Conservation (phyloP, 2,329 filamentous ascomycete genomes). For the Sclerotinia subarctica region DNA sequence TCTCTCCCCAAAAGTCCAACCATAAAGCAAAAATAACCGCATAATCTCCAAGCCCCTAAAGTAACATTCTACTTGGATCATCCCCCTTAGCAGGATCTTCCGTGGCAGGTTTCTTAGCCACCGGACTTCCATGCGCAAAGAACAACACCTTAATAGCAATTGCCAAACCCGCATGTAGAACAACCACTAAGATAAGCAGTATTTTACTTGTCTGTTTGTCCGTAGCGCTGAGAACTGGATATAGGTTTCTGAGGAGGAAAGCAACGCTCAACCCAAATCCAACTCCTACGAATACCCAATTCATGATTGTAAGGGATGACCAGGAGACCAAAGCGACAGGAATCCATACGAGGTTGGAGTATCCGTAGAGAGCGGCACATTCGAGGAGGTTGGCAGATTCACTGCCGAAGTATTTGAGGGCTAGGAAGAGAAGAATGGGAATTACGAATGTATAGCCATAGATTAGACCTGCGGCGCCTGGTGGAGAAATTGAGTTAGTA, state of each 20-base stretch:
- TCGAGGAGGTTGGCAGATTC: constrained; percentile 91
- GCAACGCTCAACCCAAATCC: constrained; percentile 79
- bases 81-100: constrained; percentile 22
- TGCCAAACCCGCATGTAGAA: constrained; percentile 82
- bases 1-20: not conserved
- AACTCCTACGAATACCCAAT: constrained; percentile 89
- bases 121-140: constrained; percentile 77
- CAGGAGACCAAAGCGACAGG: constrained; percentile 88
- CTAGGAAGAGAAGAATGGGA: constrained; percentile 79
- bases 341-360: constrained; percentile 96
- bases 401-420: constrained; percentile 91
- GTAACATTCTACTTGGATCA: constrained; percentile 22
- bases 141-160: constrained; percentile 96
- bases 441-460: constrained; percentile 94
- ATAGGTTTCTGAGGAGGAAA: constrained; percentile 82
- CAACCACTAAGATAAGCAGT: constrained; percentile 77
- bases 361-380: constrained; percentile 93
- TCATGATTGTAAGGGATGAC: constrained; percentile 80
- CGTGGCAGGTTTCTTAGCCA: constrained; percentile 23
- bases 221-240: constrained; percentile 87
- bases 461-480: constrained; percentile 81
- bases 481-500: not conserved
- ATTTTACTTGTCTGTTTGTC: constrained; percentile 90
- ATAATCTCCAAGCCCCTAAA: not conserved
- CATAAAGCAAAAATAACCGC: not conserved